Base-by-base conservation (phyloP, 2,329 filamentous ascomycete species). In the Xylaria hypoxylon region DNA sequence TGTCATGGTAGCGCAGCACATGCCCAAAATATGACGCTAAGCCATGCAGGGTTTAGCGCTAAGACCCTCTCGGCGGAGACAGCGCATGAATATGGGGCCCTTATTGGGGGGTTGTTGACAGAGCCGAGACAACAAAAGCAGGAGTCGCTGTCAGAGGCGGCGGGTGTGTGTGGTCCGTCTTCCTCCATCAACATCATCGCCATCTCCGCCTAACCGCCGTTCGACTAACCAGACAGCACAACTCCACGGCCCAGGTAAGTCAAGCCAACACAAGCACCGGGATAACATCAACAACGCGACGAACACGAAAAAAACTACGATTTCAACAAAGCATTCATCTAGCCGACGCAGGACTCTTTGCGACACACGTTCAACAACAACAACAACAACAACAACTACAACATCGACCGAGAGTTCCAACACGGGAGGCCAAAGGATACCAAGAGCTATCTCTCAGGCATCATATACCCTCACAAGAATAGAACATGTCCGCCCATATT, bases 1-100 rank as follows among this genome's bases (percentile, higher is more conserved):
- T 75, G 73, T 74, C 73, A 73, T 73, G 75, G 75, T 75, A 76
- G 74, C 74, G 64, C 55, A 63, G 59, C 68, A 73, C 70, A 70
- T 73, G 71, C 71, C 65, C 68, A 66, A 62, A 33, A 22, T 1
- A 57, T 0, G 1, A 35, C 58, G 71, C 71, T 75, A 74, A 51
- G 0, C 71, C 69, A 0, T 0, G 50, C 10, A 4, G 0, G 28
- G 66, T 8, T 19, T 74, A 74, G 75, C 60, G 56, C 56, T 8
- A 52, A 70, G 68, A 57, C 52, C 64, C 50, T 62, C 62, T 67
- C 70, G 75, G 69, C 72, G 73, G 71, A 65, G 67, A 69, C 68
- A 69, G 68, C 68, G 59, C 68, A 69, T 68, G 70, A 70, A 68
- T 59, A 15, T 15, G 60, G 56, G 51, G 59, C 48, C 38, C 33